Percentiles rank a stretch among this genome's conserved stretches.
These are phyloP conservation scores for Elsinoe arachidis DNA, from an alignment of 2,329 filamentous ascomycete species.

Conservation along the genomic window DNA sequence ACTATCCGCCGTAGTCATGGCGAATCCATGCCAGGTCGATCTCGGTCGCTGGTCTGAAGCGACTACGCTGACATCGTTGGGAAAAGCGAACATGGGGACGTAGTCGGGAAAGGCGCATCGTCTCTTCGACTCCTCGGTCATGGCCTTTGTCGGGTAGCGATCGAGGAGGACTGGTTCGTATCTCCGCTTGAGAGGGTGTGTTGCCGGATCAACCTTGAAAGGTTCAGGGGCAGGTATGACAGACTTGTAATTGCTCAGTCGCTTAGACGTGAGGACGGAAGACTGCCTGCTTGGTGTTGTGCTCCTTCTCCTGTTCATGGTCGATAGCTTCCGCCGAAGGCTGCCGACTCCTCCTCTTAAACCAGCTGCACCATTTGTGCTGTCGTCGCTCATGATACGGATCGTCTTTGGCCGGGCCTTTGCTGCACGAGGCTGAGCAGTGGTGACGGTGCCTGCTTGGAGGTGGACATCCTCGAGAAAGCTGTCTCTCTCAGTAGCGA, in stretches of 20 bases:
- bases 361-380: conserved; percentile 30
- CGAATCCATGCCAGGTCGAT: conserved; percentile 98
- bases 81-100: conserved; percentile 98
- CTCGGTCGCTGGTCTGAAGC: conserved; percentile 88
- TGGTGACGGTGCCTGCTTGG: conserved; percentile 71
- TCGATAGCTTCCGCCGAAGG: conserved; percentile 85
- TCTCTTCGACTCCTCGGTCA: conserved; percentile 68
- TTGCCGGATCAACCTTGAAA: conserved; percentile 77
- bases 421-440: conserved; percentile 31
- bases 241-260: conserved; percentile 95
- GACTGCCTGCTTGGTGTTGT: conserved; percentile 47
- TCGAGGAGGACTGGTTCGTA: conserved; percentile 97
- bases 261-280: conserved; percentile 71
- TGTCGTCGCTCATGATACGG: conserved; percentile 64
- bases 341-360: conserved; percentile 64
- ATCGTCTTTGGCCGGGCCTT: conserved; percentile 74
- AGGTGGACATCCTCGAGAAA: conserved; percentile 91
- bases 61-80: conserved; percentile 94
- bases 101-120: conserved; percentile 91
- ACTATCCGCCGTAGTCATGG: conserved; percentile 90
- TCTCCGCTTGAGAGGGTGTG: conserved; percentile 88
- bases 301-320: conserved; percentile 72
- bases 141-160: conserved; percentile 77
- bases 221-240: conserved; percentile 92
- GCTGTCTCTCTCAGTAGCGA: conserved; percentile 86